Evolutionary conservation across 163 green algal species (phyloP), one percentile per base, ranked within the genome.

Genomic region (Chlamydomonas reinhardtii): DNA sequence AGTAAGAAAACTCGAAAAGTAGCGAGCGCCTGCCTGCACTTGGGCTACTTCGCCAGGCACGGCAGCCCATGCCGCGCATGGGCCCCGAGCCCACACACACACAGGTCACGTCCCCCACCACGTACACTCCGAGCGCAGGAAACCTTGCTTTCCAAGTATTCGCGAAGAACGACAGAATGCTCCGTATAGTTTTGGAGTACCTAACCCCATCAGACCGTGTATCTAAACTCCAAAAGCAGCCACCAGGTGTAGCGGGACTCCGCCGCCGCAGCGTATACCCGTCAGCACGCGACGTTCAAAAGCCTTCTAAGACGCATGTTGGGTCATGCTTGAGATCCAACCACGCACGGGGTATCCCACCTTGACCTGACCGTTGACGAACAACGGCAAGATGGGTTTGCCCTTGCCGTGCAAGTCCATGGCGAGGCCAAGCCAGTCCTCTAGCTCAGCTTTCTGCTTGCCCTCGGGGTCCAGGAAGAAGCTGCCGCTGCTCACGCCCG

Each of bases 381-480:
- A 74, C 37, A 83, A 37, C 39, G 76, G 76, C 76, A 66, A 27
- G 76, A 65, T 65, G 39, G 76, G 62, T 52, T 66, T 17, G 76
- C 76, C 76, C 76, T 32, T 16, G n/a, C 25, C 34, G 76, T 82
- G 54, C 74, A 81, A 73, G 59, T 73, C 25, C 75, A 32, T 19
- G 31, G 52, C 74, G 31, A 81, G 52, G 74, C 74, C 15, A 31
- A 81, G 74, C 74, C 74, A 77, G 25, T 37, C 43, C 39, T 64
- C 24, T n/a, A 79, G 48, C n/a, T 68, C 73, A 16, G 12, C 52
- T n/a, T 31, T 54, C 73, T 54, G 73, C 73, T 52, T 68, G 73
- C 52, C 73, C 52, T 48, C 52, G 73, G 73, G 73, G 73, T 79
- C 73, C 73, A 79, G n/a, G 73, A 79, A 79, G 73, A 79, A 79